These are phyloP conservation scores for Gymnopilus dilepis DNA, from an alignment of 768 basidiomycete genomes.

Conservation along the genomic window DNA sequence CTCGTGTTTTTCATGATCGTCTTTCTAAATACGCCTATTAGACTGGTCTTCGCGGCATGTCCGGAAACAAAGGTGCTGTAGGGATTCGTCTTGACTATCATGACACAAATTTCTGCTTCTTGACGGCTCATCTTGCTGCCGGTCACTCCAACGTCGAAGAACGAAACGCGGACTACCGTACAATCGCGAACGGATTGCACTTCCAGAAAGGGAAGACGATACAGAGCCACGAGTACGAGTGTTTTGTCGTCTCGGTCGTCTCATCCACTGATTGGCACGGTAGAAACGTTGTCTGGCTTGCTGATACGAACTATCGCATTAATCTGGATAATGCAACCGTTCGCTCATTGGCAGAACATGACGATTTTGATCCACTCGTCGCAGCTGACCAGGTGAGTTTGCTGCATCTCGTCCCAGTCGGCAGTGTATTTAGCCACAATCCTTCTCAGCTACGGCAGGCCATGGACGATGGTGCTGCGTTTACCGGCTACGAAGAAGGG, in stretches of 20 bases:
- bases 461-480: constrained; percentile 77
- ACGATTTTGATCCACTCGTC: constrained; percentile 76
- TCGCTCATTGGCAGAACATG: constrained; percentile 62
- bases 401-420: background rate
- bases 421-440: constrained; percentile 10
- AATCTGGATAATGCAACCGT: constrained; percentile 85
- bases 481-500: constrained; percentile 86
- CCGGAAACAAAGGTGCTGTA: constrained; percentile 96
- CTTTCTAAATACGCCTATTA: constrained; percentile 31
- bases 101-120: constrained; percentile 92
- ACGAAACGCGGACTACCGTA: constrained; percentile 89
- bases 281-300: constrained; percentile 93
- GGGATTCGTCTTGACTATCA: constrained; percentile 91
- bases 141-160: constrained; percentile 91
- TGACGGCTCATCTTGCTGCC: constrained; percentile 97
- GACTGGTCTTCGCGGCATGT: constrained; percentile 93
- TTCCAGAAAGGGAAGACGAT: constrained; percentile 92
- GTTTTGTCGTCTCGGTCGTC: background rate
- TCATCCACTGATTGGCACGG: background rate
- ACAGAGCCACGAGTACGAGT: constrained; percentile 83
- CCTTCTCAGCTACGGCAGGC: constrained; percentile 65
- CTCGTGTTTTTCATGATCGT: background rate
- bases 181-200: constrained; percentile 82
- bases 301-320: constrained; percentile 95
- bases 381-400: constrained; percentile 82